Conservation (phyloP, 495 filamentous ascomycete genomes). For the Neurospora sp. region DNA sequence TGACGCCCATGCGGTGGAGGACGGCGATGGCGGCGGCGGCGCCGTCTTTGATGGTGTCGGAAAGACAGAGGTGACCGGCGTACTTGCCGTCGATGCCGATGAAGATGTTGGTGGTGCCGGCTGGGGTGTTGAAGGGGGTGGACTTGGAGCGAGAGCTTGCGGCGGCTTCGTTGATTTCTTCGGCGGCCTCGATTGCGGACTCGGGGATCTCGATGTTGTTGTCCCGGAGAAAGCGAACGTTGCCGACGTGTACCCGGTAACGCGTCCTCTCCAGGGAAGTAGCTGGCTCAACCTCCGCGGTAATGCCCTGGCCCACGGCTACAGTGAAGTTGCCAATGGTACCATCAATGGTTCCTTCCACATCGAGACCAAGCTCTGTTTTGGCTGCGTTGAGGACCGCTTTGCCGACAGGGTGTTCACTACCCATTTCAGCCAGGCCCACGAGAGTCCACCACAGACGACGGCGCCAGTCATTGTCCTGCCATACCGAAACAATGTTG, state of each 20-base stretch:
- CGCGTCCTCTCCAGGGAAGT: constrained; percentile 51
- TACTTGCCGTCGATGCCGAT: constrained; percentile 75
- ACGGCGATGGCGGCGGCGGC: constrained; percentile 79
- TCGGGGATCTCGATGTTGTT: constrained; percentile 57
- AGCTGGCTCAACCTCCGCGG: constrained; percentile 68
- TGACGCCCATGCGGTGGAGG: constrained; percentile 71
- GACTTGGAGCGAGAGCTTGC: constrained; percentile 18
- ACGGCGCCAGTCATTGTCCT: constrained; percentile 52
- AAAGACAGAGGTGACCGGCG: constrained; percentile 69
- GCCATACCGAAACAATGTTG: constrained; percentile 58
- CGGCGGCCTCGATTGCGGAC: constrained; percentile 43
- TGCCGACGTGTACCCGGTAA: constrained; percentile 77
- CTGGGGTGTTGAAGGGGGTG: constrained; percentile 22
- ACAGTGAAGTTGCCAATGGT: constrained; percentile 76
- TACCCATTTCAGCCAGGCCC: constrained; percentile 84
- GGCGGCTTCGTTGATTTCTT: constrained; percentile 42
- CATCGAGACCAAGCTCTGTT: constrained; percentile 56
- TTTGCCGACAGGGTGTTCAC: constrained; percentile 89
- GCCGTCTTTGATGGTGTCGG: constrained; percentile 81
- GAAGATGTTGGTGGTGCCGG: constrained; percentile 83
- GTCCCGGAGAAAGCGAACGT: constrained; percentile 61
- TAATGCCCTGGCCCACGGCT: constrained; percentile 75
- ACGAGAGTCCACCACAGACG: constrained; percentile 91
- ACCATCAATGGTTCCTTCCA: constrained; percentile 69
- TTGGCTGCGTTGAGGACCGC: constrained; percentile 70